Percentiles rank a stretch among this genome's conserved stretches.
phyloP scores from a whole-genome alignment of 1,284 basidiomycete species.

The Omphalotus olearius region DNA sequence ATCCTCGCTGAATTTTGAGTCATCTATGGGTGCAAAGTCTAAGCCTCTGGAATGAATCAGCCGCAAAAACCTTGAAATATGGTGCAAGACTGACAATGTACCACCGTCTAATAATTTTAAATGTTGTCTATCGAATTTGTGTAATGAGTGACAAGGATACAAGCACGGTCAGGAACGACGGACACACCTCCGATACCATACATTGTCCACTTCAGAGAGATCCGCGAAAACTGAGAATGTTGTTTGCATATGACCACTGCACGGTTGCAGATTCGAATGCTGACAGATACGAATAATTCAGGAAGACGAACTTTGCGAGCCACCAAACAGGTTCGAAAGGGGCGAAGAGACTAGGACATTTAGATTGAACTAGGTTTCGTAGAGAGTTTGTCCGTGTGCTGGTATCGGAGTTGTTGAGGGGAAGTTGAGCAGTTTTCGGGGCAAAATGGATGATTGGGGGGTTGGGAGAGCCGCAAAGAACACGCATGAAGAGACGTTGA shows the following conservation, averaged over 20 bases:
- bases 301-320: constrained; percentile 52
- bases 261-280: neutral
- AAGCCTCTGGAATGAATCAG: constrained; percentile 48
- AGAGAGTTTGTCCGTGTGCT: constrained; percentile 36
- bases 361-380: constrained; percentile 45
- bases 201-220: constrained; percentile 69
- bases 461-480: constrained; percentile 5
- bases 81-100: constrained; percentile 33
- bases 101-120: constrained; percentile 41
- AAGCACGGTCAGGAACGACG: neutral
- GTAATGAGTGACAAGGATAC: neutral
- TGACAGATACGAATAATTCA: neutral
- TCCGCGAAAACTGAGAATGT: constrained; percentile 66
- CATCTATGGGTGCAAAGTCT: constrained; percentile 65
- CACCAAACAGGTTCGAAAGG: constrained; percentile 64
- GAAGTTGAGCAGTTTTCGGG: constrained; percentile 33
- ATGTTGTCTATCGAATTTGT: constrained; percentile 27
- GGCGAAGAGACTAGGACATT: constrained; percentile 53
- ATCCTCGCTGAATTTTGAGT: constrained; percentile 49
- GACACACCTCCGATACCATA: constrained; percentile 66
- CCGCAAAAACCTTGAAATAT: neutral
- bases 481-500: neutral
- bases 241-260: constrained; percentile 71
- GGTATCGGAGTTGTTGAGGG: constrained; percentile 28
- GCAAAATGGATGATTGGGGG: constrained; percentile 31